phyloP scores from a whole-genome alignment of 768 basidiomycete species.

The Cubamyces sp. region DNA sequence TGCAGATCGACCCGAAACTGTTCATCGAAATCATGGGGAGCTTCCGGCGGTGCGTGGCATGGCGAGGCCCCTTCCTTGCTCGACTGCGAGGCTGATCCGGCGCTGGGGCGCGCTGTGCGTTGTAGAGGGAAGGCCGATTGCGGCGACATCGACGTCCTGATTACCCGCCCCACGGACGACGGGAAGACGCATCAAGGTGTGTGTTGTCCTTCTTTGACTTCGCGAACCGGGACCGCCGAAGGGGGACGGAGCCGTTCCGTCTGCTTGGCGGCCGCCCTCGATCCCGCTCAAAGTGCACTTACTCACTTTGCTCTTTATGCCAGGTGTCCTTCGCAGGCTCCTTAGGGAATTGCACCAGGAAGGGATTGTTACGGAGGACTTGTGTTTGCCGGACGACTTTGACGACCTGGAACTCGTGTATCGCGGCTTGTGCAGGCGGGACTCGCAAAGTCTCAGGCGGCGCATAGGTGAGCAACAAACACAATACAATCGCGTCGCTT shows the following conservation, averaged over 20 bases:
- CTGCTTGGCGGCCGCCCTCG: no score
- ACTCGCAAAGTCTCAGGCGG: conserved; percentile 52
- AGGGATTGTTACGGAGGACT: conserved; percentile 79
- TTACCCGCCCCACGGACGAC: conserved; percentile 75
- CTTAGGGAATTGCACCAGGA: conserved; percentile 56
- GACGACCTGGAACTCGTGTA: conserved; percentile 75
- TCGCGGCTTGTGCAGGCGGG: conserved; percentile 70
- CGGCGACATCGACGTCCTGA: conserved; percentile 91
- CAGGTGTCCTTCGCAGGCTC: conserved; percentile 66
- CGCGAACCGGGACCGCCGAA: no score
- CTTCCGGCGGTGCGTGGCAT: conserved; percentile 62
- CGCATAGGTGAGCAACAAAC: conserved; percentile 56
- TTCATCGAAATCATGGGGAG: conserved; percentile 92
- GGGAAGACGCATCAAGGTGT: conserved; percentile 75
- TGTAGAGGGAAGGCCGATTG: conserved; percentile 76
- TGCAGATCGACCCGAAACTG: conserved; percentile 68
- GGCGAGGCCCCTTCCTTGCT: background rate
- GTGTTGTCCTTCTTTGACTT: background rate
- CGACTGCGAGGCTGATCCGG: background rate
- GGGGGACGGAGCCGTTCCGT: no score
- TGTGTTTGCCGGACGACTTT: conserved; percentile 70
- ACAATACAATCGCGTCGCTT: background rate
- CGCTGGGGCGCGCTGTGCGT: background rate
- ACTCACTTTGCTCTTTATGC: background rate
- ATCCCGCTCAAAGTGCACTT: background rate